Evolutionary conservation across 164 flowering plant genomes (phyloP), one percentile per base, ranked within the genome.

Genomic region (Aristolochia californica): DNA sequence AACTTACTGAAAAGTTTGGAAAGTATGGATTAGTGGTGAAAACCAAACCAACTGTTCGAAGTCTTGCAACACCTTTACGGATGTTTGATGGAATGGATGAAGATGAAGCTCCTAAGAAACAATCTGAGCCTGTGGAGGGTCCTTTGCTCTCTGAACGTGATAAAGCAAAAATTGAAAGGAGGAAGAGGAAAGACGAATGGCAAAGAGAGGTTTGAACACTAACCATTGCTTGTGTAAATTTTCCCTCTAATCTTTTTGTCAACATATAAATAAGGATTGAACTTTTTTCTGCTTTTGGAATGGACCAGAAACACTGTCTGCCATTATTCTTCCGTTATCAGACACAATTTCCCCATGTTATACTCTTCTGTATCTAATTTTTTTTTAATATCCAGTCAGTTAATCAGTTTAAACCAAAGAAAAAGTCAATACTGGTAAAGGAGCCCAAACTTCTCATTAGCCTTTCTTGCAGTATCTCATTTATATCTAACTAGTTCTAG

Each of bases 31-130:
- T 90, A 68, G 87, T 84, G 11, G 87, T 84, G 11, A 94, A 87
- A 66, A 66, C 66, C 13, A 83, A 78, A 67, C 86, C 78, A 26
- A 60, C 90, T 0, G 84, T 94, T 24, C 76, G 99, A 66, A 94
- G 99, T 70, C 90, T 94, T 38, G 75, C 78, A 13, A 66, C 82
- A 50, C 99, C 99, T 4, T 59, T 94, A 48, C 75, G 99, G 55
- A 94, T 94, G 99, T 74, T 65, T 72, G 99, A 87, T 53, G 99
- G 99, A 57, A 85, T 94, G 99, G 97, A 94, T 66, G 87, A 79
- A 54, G 88, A 75, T 63, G 85, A 74, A 56, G 86, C 64, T 57
- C 86, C 85, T 0, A 90, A 85, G 78, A 94, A 90, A 77, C 83
- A 90, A 65, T 78, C 72, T 0, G 97, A 90, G 76, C 74, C 65